Base-by-base conservation (phyloP, 305 asterid species). In the Fraxinus platypoda region DNA sequence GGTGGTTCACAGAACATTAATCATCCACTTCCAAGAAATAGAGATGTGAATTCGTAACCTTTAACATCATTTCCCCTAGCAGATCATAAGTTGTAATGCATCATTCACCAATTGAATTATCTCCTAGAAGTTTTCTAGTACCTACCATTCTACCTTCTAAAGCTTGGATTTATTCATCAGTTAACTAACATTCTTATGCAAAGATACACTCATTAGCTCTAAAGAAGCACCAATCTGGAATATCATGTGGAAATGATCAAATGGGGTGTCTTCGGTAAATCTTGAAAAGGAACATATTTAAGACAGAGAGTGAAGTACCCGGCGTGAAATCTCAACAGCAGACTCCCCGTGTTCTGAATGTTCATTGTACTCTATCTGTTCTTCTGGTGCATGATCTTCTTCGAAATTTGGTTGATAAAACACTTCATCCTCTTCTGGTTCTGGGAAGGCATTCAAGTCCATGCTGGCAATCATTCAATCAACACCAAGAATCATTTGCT, bases 371-470 rank as follows among this genome's bases (percentile, higher is more conserved):
- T 83, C 86, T 54, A 82, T 83, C n/a, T 79, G 92, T 78, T 88
- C 93, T 77, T 85, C 92, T 6, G 82, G 87, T 33, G 28, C 90
- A 79, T 84, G 86, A 79, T 91, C 97, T 78, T 90, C 96, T 87
- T 91, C 95, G 1, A 91, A 90, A 59, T 88, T 90, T 72, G 86
- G 88, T 76, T 87, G 94, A 57, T 88, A 93, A 70, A 84, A 86
- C 84, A 88, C 97, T 64, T 93, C 98, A 68, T 97, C 98, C 9
- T 95, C 98, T 85, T 95, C 98, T 30, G 97, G 98, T 85, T 87
- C 90, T 23, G 99, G 98, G 74, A 96, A 90, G 76, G 86, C 99
- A 91, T 97, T 97, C 89, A 97, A 91, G 89, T 95, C 99, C 99
- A 97, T 97, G 90, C 93, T 90, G 87, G 85, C 90, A 83, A 89